phyloP scores from a whole-genome alignment of 371 early-diverging fungal species.

The Scutellospora calospora region DNA sequence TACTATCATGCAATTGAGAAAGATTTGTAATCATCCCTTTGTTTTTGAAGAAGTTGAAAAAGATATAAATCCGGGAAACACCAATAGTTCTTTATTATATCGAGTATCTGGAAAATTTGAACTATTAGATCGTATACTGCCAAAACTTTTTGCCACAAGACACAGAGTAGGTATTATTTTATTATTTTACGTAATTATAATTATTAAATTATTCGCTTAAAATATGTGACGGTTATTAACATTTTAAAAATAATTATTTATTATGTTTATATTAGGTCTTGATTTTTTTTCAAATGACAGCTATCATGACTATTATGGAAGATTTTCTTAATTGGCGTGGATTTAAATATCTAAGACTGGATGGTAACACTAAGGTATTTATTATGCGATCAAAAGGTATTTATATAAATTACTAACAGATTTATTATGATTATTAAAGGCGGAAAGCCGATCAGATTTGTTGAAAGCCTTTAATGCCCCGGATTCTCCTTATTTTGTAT shows the following conservation, averaged over 20 bases:
- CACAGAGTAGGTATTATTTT: constrained; percentile 85
- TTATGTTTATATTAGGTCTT: constrained; percentile 62
- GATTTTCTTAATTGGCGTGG: constrained; percentile 89
- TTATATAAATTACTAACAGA: not conserved
- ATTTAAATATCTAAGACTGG: constrained; percentile 90
- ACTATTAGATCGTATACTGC: constrained; percentile 95
- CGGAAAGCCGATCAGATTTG: constrained; percentile 88
- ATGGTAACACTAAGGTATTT: constrained; percentile 90
- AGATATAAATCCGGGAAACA: constrained; percentile 49
- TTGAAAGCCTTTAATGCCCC: constrained; percentile 87
- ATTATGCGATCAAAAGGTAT: not conserved
- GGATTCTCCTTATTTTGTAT: constrained; percentile 90
- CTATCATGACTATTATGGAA: constrained; percentile 97
- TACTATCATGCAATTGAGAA: constrained; percentile 99
- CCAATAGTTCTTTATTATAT: constrained; percentile 69
- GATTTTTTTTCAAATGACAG: constrained; percentile 99
- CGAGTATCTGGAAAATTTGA: constrained; percentile 98
- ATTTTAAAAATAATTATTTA: not conserved
- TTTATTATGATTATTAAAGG: constrained; percentile 44
- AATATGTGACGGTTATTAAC: constrained; percentile 59
- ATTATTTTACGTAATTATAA: constrained; percentile 86
- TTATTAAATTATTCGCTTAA: constrained; percentile 77
- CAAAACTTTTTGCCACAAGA: constrained; percentile 86
- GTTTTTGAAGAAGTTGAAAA: constrained; percentile 97
- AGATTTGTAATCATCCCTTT: constrained; percentile 99